Percentiles rank a stretch among this genome's conserved stretches.
These are phyloP conservation scores for Aspergillus alliaceus DNA, from an alignment of 2,329 filamentous ascomycete species.

Conservation along the genomic window DNA sequence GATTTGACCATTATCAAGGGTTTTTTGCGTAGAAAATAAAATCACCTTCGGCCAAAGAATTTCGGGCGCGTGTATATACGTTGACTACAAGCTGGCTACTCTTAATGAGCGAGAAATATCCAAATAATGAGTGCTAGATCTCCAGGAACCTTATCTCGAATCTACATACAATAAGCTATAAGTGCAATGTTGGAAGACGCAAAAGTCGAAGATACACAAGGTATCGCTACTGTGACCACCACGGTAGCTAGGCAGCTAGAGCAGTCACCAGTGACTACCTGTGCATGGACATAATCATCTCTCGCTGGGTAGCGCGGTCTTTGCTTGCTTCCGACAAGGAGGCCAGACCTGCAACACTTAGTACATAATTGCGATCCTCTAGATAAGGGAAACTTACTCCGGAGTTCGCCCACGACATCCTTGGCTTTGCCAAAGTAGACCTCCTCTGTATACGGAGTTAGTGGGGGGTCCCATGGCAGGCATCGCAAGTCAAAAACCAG, in stretches of 20 bases:
- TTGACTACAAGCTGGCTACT: background rate
- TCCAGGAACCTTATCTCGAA: slow-evolving; percentile 15
- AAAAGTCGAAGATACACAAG: background rate
- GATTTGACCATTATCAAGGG: background rate
- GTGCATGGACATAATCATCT: slow-evolving; percentile 71
- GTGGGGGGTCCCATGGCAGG: slow-evolving; percentile 2
- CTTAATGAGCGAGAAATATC: background rate
- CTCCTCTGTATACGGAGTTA: slow-evolving; percentile 62
- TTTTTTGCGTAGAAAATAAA: too few species aligned
- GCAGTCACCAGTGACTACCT: slow-evolving; percentile 26
- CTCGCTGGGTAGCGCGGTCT: slow-evolving; percentile 81
- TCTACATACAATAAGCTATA: slow-evolving; percentile 16
- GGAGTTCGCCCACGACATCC: slow-evolving; percentile 93
- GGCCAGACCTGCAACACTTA: slow-evolving; percentile 56
- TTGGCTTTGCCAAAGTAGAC: slow-evolving; percentile 99
- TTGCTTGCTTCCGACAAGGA: slow-evolving; percentile 80
- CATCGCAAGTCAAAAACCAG: background rate
- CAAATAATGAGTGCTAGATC: slow-evolving; percentile 8
- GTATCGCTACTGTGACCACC: background rate
- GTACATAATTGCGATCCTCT: background rate
- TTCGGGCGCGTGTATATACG: background rate
- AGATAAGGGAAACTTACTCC: slow-evolving; percentile 58
- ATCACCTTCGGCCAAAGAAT: background rate
- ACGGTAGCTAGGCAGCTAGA: background rate
- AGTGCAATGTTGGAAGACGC: background rate